These are phyloP conservation scores for Bremia lactucae DNA, from an alignment of 352 stramenopile genomes.

Conservation along the genomic window DNA sequence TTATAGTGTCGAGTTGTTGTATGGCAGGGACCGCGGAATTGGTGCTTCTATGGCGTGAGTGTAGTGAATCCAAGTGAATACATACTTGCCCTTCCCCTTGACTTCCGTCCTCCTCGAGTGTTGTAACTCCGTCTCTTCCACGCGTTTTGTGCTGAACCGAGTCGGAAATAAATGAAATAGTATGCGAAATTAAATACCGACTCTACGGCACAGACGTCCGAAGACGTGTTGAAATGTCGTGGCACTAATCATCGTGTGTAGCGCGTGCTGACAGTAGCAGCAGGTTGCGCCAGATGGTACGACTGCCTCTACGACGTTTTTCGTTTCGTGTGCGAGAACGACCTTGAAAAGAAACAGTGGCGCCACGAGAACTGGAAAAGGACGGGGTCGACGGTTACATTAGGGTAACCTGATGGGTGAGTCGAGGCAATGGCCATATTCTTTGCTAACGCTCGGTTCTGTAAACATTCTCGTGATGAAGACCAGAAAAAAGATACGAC, in stretches of 20 bases:
- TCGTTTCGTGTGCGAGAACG: too few species aligned
- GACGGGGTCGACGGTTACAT: slow-evolving; percentile 9
- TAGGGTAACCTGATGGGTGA: slow-evolving; percentile 7
- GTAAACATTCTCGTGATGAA: too few species aligned
- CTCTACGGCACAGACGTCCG: too few species aligned
- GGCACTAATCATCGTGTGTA: too few species aligned
- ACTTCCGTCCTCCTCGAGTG: slow-evolving; percentile 20
- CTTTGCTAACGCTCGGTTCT: too few species aligned
- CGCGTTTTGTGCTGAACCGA: slow-evolving; percentile 6
- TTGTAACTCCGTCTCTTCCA: slow-evolving; percentile 29
- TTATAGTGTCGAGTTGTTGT: slow-evolving; percentile 6
- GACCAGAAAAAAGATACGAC: not conserved
- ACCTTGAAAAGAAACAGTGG: not conserved
- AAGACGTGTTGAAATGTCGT: slow-evolving; percentile 17
- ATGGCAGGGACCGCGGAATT: not conserved
- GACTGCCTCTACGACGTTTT: too few species aligned
- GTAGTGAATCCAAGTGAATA: slow-evolving; percentile 16
- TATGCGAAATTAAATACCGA: slow-evolving; percentile 23
- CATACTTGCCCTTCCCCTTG: slow-evolving; percentile 5
- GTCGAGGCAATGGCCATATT: slow-evolving; percentile 3
- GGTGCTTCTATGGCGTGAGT: slow-evolving; percentile 8
- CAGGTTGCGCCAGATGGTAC: too few species aligned
- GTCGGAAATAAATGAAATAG: slow-evolving; percentile 14
- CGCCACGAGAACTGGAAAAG: not conserved
- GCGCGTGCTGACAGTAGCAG: too few species aligned